Percentiles rank a stretch among this genome's conserved stretches.
Evolutionary conservation across 2,329 filamentous ascomycete genomes (phyloP).

Genomic region (Apiospora aurea): DNA sequence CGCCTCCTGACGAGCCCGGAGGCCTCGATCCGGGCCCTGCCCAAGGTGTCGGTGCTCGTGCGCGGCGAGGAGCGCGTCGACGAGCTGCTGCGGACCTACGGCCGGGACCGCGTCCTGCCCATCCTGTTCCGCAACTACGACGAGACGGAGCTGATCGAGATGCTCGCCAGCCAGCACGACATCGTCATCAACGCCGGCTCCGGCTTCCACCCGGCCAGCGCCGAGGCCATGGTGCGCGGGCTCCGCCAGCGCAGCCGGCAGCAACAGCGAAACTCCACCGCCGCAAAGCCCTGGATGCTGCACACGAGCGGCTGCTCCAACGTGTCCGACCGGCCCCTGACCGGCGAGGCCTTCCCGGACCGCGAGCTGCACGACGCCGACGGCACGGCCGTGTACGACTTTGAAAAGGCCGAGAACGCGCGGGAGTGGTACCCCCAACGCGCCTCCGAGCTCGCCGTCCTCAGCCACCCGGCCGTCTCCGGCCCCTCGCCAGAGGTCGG

Average conservation of each 20-base stretch:
- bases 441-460: conserved; percentile 31
- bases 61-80: conserved; percentile 27
- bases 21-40: not conserved
- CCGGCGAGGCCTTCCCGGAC: conserved; percentile 26
- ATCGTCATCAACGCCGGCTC: conserved; percentile 47
- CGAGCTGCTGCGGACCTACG: conserved; percentile 25
- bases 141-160: conserved; percentile 25
- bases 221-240: conserved; percentile 44
- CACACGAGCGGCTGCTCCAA: conserved; percentile 33
- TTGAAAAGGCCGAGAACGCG: conserved; percentile 28
- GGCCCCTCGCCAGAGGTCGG: conserved; percentile 20
- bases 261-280: not conserved
- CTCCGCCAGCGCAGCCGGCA: conserved; percentile 36
- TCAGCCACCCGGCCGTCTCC: conserved; percentile 24
- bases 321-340: conserved; percentile 32
- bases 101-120: conserved; percentile 24
- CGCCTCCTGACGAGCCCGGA: conserved; percentile 25
- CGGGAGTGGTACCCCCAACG: conserved; percentile 33
- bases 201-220: conserved; percentile 42
- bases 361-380: conserved; percentile 29
- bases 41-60: conserved; percentile 23
- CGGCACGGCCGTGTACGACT: conserved; percentile 27
- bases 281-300: conserved; percentile 30
- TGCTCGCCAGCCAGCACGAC: conserved; percentile 31
- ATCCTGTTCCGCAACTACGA: conserved; percentile 28